Evolutionary conservation across 108 stramenopile genomes (phyloP), one percentile per base, ranked within the genome.

Genomic region (Nitzschia putrida): DNA sequence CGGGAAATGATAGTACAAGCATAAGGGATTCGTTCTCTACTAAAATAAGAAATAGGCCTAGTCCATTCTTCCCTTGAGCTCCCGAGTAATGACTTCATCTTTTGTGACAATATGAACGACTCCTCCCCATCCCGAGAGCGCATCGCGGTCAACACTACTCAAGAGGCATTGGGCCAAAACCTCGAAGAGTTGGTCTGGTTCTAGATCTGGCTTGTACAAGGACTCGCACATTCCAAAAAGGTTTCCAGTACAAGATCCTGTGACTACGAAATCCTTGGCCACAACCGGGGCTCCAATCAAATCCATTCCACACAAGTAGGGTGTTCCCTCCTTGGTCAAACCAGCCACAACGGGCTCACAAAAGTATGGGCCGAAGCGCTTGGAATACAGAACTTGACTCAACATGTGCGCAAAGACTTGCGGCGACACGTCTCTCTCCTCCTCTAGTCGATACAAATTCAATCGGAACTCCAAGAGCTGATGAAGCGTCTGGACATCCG

Each of bases 221-320:
- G 95, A 82, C 73, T 99, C 99, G 76, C 99, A 99, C 93, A 96
- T 98, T 25, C 99, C 99, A 70, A 96, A 96, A 79, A 98, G 76
- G 71, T 99, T 98, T 23, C 93, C 90, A 20, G 95, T 93, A 84
- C 95, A 97, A 14, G 97, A 98, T 49, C 99, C 99, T 14, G 85
- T 83, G 38, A 99, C 99, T 10, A 98, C 97, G 84, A 98, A 99
- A 64, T 99, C 98, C 24, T 97, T 82, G 12, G 96, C 76, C 14
- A 74, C 63, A 0, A 94, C 89, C 0, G 92, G 84, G 9, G 98
- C 97, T 12, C 99, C 99, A 69, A 99, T 97, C 50, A 98, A 76
- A 74, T 99, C 99, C 96, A 97, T 97, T 16, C 86, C 88, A 16
- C 89, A 87, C 61, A 99, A 71, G 79, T 97, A 98, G 0, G 99